A percentile compares a stretch with the other conserved stretches of the same genome.
phyloP scores from a whole-genome alignment of 2,329 filamentous ascomycete species.

The Metarhizium sp. region DNA sequence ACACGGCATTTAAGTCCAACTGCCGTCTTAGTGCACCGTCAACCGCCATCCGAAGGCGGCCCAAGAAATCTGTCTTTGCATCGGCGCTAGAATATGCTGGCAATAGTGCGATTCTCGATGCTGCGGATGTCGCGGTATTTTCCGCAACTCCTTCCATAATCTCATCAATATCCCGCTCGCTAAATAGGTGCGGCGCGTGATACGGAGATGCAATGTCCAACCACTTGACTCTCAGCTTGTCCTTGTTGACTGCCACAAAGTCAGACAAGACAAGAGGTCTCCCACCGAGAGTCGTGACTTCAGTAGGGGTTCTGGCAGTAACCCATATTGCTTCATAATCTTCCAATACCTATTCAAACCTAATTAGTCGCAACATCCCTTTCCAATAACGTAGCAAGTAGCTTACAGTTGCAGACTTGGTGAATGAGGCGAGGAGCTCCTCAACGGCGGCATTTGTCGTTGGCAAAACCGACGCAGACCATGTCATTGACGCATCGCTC shows the following conservation, averaged over 20 bases:
- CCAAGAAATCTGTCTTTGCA: neutral
- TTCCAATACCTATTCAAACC: neutral
- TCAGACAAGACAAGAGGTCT: slow-evolving; percentile 10
- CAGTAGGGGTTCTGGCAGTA: slow-evolving; percentile 13
- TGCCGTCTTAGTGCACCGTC: neutral
- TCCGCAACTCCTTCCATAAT: neutral
- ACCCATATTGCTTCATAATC: slow-evolving; percentile 11
- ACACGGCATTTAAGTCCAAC: neutral
- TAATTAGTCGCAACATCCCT: no score
- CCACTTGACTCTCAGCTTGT: slow-evolving; percentile 6
- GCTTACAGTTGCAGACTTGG: neutral
- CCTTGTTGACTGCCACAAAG: slow-evolving; percentile 9
- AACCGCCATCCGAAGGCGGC: neutral
- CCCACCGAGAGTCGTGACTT: slow-evolving; percentile 15
- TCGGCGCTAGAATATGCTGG: neutral
- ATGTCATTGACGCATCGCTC: slow-evolving; percentile 8
- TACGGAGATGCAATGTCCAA: slow-evolving; percentile 15
- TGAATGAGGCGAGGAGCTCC: slow-evolving; percentile 4
- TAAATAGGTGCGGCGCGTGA: slow-evolving; percentile 15
- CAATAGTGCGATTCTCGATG: neutral
- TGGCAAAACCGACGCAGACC: slow-evolving; percentile 11
- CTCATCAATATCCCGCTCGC: neutral
- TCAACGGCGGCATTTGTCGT: slow-evolving; percentile 2
- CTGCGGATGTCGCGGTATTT: neutral
- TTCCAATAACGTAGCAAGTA: neutral